Evolutionary conservation across 371 early-diverging fungal genomes (phyloP), one percentile per base, ranked within the genome.

Genomic region (Circinella minor): DNA sequence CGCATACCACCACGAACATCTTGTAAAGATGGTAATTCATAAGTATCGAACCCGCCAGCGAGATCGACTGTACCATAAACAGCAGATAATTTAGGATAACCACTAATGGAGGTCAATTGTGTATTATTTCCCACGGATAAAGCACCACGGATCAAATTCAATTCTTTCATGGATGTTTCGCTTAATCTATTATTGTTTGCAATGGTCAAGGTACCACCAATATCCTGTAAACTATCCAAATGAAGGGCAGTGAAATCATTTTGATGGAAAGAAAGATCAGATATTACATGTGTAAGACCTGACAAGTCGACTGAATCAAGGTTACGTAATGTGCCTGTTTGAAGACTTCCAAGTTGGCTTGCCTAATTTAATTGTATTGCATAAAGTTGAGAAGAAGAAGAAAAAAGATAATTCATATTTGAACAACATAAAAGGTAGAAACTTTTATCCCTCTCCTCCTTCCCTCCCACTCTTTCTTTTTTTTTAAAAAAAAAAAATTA

Each of bases 51-150:
- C 13, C 70, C 65, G 20, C 88, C 88, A 14, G 86, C 84, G 51
- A 88, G 71, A 61, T 88, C 86, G 37, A 84, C 63, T 4, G 83
- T 82, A 4, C 89, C 89, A 8, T 80, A 77, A 8, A 89, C 80
- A 11, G 81, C 81, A 49, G 68, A 65, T 13, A 88, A 74, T 43
- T 72, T 76, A 4, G 79, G 74, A 71, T 86, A 88, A 4, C 89
- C 89, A 47, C 77, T 77, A 34, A 89, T 77, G 11, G 72, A 61
- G 1, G 64, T 67, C 38, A 89, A 63, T 17, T 81, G 76, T 3
- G 86, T 81, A 67, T 89, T 89, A 77, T 89, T 87, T 66, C 86
- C 87, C 43, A 89, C 78, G 11, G 83, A 77, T 4, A 89, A 73
- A 11, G 89, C 88, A 20, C 89, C 89, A 15, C 81, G 81, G 13